phyloP scores from a whole-genome alignment of 202 grass and related monocot species.

The Bolboschoenoplectus hybrid region DNA sequence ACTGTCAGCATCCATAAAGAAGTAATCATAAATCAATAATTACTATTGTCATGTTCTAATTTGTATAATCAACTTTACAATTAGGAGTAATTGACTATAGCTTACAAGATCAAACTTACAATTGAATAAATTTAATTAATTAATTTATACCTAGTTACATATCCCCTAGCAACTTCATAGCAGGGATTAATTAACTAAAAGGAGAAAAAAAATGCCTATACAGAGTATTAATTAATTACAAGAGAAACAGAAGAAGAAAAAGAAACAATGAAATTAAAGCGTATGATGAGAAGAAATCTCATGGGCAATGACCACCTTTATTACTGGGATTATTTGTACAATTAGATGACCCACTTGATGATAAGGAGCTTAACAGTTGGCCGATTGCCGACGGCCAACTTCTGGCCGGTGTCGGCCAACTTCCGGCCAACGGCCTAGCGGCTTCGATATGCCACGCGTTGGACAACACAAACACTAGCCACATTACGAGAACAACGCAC shows the following conservation, averaged over 20 bases:
- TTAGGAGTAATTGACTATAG: not conserved
- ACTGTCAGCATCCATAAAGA: not conserved
- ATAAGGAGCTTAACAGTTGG: not conserved
- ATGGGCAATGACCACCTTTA: not conserved
- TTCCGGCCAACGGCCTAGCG: not conserved
- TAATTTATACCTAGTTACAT: not conserved
- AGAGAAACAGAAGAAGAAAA: not conserved
- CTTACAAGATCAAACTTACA: slow-evolving; percentile 1
- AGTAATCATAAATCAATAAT: not conserved
- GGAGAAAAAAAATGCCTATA: not conserved
- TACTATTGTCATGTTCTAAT: not conserved
- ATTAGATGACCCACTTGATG: not conserved
- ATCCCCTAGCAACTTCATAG: not conserved
- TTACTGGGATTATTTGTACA: not conserved
- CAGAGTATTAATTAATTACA: not conserved
- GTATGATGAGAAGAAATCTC: not conserved
- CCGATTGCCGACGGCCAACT: not conserved
- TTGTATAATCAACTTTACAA: not conserved
- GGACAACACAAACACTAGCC: slow-evolving; percentile 26
- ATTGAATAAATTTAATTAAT: slow-evolving; percentile 7
- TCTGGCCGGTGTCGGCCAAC: not conserved
- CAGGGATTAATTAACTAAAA: not conserved
- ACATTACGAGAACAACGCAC: slow-evolving; percentile 21
- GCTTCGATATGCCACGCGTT: slow-evolving; percentile 21
- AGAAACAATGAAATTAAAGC: not conserved